phyloP scores from a whole-genome alignment of 345 rosid species.

The Streptanthus diversifolius region DNA sequence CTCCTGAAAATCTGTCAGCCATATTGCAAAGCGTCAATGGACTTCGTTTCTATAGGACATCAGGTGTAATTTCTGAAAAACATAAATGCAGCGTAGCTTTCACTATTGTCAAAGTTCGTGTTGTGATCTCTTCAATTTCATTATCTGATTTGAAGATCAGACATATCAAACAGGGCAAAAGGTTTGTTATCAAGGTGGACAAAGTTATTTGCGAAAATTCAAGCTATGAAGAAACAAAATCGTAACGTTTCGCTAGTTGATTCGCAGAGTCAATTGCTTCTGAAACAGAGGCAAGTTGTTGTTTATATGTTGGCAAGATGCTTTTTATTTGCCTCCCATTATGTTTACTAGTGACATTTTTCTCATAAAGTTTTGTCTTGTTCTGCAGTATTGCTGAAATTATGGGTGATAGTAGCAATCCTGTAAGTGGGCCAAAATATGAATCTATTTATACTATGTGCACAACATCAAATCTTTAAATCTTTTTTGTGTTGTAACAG shows the following conservation, averaged over 20 bases:
- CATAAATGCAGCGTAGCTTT: background rate
- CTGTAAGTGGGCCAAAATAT: slow-evolving; percentile 48
- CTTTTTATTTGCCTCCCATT: slow-evolving; percentile 9
- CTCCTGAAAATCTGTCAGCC: slow-evolving; percentile 90
- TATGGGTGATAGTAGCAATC: slow-evolving; percentile 57
- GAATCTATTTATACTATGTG: slow-evolving; percentile 1
- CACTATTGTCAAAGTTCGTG: slow-evolving; percentile 11
- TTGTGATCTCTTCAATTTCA: slow-evolving; percentile 55
- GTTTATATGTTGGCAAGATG: slow-evolving; percentile 4
- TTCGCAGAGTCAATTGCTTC: slow-evolving; percentile 61
- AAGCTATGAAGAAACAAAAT: slow-evolving; percentile 64
- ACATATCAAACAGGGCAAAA: slow-evolving; percentile 98
- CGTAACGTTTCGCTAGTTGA: slow-evolving; percentile 53
- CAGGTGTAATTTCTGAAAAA: slow-evolving; percentile 63
- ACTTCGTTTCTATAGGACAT: slow-evolving; percentile 67
- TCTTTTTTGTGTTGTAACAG: slow-evolving; percentile 41
- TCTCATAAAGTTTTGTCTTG: slow-evolving; percentile 28
- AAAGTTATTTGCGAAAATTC: slow-evolving; percentile 73
- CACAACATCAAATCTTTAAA: slow-evolving; percentile 12
- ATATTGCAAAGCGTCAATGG: slow-evolving; percentile 82
- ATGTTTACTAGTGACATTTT: slow-evolving; percentile 11
- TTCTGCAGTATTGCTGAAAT: slow-evolving; percentile 75
- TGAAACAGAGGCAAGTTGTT: slow-evolving; percentile 73
- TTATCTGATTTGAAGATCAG: slow-evolving; percentile 99
- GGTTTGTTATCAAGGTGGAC: slow-evolving; percentile 86